Conservation (phyloP, 306 rosid species). For the Rubus parviflorus region DNA sequence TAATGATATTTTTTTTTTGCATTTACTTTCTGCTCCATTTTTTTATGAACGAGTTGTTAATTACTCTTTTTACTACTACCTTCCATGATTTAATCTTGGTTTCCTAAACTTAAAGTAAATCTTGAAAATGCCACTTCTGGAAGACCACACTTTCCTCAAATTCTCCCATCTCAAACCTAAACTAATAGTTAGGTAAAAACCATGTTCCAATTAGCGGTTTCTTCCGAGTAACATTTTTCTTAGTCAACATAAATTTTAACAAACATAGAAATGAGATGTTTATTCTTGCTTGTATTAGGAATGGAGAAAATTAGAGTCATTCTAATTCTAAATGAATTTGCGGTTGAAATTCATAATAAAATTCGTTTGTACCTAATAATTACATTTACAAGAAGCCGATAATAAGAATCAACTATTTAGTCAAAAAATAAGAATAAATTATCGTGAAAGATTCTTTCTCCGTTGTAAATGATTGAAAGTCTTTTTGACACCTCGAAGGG, state of each 20-base stretch:
- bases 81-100: conserved; percentile 7
- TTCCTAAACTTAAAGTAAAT: conserved; percentile 24
- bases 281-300: no score
- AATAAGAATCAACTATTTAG: no score
- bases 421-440: no score
- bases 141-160: conserved; percentile 36
- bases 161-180: conserved; percentile 14
- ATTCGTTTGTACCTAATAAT: not conserved
- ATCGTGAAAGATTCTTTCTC: not conserved
- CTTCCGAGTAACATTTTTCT: not conserved
- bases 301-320: no score
- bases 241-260: not conserved
- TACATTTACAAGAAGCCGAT: not conserved
- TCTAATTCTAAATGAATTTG: no score
- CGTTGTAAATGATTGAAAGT: no score
- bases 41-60: conserved; percentile 2
- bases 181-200: conserved; percentile 15
- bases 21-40: conserved; percentile 21
- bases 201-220: conserved; percentile 22
- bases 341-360: not conserved
- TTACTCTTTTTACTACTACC: not conserved
- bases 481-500: not conserved
- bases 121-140: conserved; percentile 40
- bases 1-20: conserved; percentile 15
- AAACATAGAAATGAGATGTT: no score